Evolutionary conservation across 1,139 yeast species (phyloP).

Genomic region (Entelexis paramagnoliae): DNA sequence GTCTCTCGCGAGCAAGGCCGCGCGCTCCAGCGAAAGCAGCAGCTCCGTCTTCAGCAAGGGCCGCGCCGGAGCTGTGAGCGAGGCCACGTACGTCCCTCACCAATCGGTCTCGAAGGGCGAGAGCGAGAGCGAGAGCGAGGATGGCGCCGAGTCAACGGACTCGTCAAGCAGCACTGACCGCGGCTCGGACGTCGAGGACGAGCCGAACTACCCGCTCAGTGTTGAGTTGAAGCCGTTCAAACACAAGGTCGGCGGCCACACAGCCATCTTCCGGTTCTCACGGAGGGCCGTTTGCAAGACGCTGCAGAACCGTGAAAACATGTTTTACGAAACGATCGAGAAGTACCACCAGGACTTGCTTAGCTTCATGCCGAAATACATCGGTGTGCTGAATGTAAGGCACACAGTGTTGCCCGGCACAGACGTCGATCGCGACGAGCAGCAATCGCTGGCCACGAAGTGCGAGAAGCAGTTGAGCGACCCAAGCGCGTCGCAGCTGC

Average conservation of each 20-base stretch:
- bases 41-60: constrained; percentile 3
- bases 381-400: constrained; percentile 86
- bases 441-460: neutral
- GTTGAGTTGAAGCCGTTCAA: constrained; percentile 81
- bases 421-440: neutral
- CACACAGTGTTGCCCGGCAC: constrained; percentile 33
- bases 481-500: neutral
- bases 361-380: constrained; percentile 81
- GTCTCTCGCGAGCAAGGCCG: neutral
- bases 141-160: neutral
- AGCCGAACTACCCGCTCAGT: constrained; percentile 34
- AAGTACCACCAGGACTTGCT: constrained; percentile 62
- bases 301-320: constrained; percentile 75
- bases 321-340: constrained; percentile 86
- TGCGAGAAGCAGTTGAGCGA: neutral
- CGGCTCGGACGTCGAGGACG: constrained; percentile 21
- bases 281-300: constrained; percentile 94
- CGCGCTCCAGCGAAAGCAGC: neutral
- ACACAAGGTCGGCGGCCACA: constrained; percentile 96
- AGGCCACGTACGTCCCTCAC: constrained; percentile 26
- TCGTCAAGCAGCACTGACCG: constrained; percentile 24
- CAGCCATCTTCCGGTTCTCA: constrained; percentile 87
- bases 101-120: constrained; percentile 7
- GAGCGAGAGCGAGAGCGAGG: constrained; percentile 7
- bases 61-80: constrained; percentile 22